Evolutionary conservation across 1,284 basidiomycete species (phyloP), one percentile per base, ranked within the genome.

Genomic region (Pyrrhoderma lamaoense): DNA sequence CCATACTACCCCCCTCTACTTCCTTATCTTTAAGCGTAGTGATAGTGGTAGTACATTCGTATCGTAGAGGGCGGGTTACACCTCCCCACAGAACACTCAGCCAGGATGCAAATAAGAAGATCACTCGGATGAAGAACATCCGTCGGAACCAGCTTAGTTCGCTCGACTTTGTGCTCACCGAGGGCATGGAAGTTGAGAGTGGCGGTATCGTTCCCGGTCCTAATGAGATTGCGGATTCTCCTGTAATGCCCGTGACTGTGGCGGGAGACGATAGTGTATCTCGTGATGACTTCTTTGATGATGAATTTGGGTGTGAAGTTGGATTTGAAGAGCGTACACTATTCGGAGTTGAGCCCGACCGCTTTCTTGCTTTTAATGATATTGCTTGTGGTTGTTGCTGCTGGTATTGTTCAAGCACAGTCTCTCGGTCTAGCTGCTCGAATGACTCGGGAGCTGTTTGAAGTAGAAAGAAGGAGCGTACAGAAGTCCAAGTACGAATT

Each of bases 401-500:
- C 21, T 54, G 57, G 23, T 65, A 62, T 47, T 52, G 61, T 22
- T 31, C 27, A 5, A 11, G 27, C 27, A 31, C 27, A 11, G 27
- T 5, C 61, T 65, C 18, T 76, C 74, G 16, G 76, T 75, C 62
- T 61, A 22, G 63, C 43, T 53, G 45, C 19, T 31, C 16, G 11
- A 11, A 5, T 5, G 7, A 31, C 13, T 31, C 18, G 25, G 42
- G 14, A 25, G 42, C 43, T 19, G 57, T 34, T 56, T 27, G 65
- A 59, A 40, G 67, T 68, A 65, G 52, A 50, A 76, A 70, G 57
- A 77, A 74, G 11, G 74, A 74, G 60, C 70, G 75, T 45, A 77
- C 71, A 38, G 79, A 78, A 3, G 50, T 19, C 76, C 80, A 82
- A n/a, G 77, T 74, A 54, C 68, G 68, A 21, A 75, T 71, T 52